Evolutionary conservation across 2,329 filamentous ascomycete species (phyloP), one percentile per base, ranked within the genome.

Genomic region (Colletotrichum gloeosporioides): DNA sequence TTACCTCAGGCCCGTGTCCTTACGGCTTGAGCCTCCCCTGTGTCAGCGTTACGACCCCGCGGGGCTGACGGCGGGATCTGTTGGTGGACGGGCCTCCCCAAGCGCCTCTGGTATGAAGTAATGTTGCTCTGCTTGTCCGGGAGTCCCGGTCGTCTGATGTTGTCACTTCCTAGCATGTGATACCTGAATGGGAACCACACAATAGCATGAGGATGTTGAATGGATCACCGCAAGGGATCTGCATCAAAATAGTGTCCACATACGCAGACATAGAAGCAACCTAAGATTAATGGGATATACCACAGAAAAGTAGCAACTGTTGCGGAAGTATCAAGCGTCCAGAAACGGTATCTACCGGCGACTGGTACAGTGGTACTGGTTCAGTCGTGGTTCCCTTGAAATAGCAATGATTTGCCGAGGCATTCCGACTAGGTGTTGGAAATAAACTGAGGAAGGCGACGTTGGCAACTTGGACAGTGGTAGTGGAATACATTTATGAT

Each of bases 11-110:
- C 62, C 22, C 62, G 62, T 36, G 62, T 64, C n/a, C 32, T 13
- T 9, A 16, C 29, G 4, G 34, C 32, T 18, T 39, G 22, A 27
- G 34, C 32, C 61, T 39, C 25, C 6, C 13, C 18, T 64, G 22
- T 34, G 62, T 64, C 32, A 64, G 62, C 22, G 62, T 34, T 27
- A 18, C 15, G 62, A 12, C 32, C 29, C 34, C 32, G 32, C 22
- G 32, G 25, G 34, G 55, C 7, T 15, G 7, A 59, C 18, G 18
- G 62, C 15, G 10, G 13, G 5, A 64, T 36, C 32, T 34, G 32
- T 39, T 39, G 34, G 62, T 39, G 62, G 29, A 64, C 62, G 62
- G 62, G 62, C 62, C 62, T 27, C 15, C 62, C 13, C n/a, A 22
- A 39, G n/a, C 3, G 44, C 44, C 44, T 53, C n/a, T 10, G 15